Evolutionary conservation across 305 asterid species (phyloP).

Genomic region (Andrographis paniculata): DNA sequence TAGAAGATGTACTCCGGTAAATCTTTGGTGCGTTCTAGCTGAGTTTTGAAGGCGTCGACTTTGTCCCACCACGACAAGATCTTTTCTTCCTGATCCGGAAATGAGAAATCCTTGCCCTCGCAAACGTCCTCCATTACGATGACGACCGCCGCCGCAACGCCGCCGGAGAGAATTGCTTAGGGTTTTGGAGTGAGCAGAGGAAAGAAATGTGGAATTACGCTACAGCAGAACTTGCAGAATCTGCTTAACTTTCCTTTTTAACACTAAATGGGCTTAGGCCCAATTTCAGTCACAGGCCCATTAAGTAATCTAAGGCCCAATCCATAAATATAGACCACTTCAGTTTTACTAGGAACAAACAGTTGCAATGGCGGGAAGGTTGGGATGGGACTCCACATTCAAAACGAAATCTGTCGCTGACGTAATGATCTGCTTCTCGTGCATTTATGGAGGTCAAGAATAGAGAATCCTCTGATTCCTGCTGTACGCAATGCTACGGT

Average conservation of each 20-base stretch:
- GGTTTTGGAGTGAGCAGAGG: constrained; percentile 16
- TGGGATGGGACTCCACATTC: too few species aligned
- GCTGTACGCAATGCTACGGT: too few species aligned
- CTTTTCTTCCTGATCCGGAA: constrained; percentile 65
- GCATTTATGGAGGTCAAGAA: too few species aligned
- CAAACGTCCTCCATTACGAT: constrained; percentile 73
- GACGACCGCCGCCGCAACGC: constrained; percentile 16
- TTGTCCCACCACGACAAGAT: constrained; percentile 67
- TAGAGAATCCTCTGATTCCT: too few species aligned
- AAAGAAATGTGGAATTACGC: not conserved
- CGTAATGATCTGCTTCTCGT: too few species aligned
- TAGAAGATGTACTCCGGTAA: constrained; percentile 82
- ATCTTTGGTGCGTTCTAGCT: constrained; percentile 54
- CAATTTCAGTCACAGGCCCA: too few species aligned
- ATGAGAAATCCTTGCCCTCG: constrained; percentile 88
- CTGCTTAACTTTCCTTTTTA: not conserved
- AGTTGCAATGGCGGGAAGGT: too few species aligned
- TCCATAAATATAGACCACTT: not conserved
- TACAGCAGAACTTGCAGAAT: not conserved
- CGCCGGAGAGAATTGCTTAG: not conserved
- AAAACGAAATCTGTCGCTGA: too few species aligned
- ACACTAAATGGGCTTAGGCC: not conserved
- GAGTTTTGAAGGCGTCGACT: constrained; percentile 74
- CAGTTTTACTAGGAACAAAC: too few species aligned
- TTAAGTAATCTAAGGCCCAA: too few species aligned